Evolutionary conservation across 73 alveolate genomes (phyloP).

Genomic region (Diophrys sp.): DNA sequence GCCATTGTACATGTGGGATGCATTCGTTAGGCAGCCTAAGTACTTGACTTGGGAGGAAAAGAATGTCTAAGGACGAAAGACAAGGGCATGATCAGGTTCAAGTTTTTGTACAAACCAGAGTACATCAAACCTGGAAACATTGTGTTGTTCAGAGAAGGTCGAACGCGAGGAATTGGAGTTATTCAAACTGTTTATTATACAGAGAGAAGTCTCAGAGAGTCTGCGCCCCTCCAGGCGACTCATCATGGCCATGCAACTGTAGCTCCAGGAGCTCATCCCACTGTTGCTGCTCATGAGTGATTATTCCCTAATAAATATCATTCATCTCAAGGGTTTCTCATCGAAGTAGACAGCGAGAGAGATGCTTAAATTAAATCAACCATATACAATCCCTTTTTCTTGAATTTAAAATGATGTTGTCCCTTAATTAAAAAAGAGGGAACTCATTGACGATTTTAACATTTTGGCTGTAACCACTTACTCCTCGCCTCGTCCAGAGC

Average conservation of each 20-base stretch:
- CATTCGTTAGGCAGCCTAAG: constrained; percentile 90
- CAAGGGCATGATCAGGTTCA: constrained; percentile 76
- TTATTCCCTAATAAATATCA: background rate
- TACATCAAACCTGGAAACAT: constrained; percentile 73
- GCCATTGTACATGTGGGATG: constrained; percentile 91
- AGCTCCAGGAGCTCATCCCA: background rate
- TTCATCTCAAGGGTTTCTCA: background rate
- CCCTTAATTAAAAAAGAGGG: background rate
- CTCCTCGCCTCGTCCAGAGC: constrained; percentile 28
- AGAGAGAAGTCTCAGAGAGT: background rate
- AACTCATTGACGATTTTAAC: constrained; percentile 32
- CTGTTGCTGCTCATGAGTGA: background rate
- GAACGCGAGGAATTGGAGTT: constrained; percentile 89
- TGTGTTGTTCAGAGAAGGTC: constrained; percentile 93
- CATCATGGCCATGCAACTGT: too few species aligned
- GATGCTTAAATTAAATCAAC: background rate
- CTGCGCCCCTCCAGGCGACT: background rate
- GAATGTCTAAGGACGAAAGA: constrained; percentile 89
- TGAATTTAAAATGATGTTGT: background rate
- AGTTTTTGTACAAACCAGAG: constrained; percentile 83
- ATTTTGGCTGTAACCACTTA: constrained; percentile 31
- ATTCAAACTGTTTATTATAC: background rate
- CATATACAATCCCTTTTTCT: background rate
- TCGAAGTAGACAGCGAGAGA: background rate
- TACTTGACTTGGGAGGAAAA: constrained; percentile 67